Evolutionary conservation across 108 stramenopile species (phyloP).

Genomic region (Epithemia pelagica): DNA sequence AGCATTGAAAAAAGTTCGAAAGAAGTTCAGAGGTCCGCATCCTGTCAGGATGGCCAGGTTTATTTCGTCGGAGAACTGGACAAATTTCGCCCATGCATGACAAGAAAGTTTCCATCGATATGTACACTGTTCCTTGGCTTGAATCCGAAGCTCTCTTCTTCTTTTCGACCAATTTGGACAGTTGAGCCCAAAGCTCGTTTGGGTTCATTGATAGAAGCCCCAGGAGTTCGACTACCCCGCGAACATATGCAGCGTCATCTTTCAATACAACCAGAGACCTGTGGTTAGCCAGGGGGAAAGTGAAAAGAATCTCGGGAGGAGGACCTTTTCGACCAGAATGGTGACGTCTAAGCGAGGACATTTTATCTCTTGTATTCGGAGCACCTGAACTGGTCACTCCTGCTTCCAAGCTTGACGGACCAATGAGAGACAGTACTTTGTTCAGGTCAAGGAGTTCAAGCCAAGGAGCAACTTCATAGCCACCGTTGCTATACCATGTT

Average conservation of each 20-base stretch:
- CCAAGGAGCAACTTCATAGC: constrained; percentile 86
- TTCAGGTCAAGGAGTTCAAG: constrained; percentile 84
- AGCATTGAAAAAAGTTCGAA: constrained; percentile 74
- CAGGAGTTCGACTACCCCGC: constrained; percentile 63
- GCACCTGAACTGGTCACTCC: neutral
- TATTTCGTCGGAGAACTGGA: neutral
- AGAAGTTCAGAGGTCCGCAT: constrained; percentile 46
- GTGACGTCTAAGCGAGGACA: constrained; percentile 12
- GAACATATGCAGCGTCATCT: constrained; percentile 82
- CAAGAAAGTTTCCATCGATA: constrained; percentile 62
- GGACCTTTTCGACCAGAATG: constrained; percentile 10
- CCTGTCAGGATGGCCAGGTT: constrained; percentile 12
- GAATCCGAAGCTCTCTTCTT: constrained; percentile 2
- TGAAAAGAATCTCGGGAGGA: constrained; percentile 59
- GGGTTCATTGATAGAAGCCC: constrained; percentile 55
- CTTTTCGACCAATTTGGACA: constrained; percentile 28
- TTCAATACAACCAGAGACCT: constrained; percentile 68
- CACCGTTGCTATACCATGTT: constrained; percentile 82
- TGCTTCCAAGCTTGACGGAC: neutral
- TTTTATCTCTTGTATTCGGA: constrained; percentile 2
- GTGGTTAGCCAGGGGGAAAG: constrained; percentile 76
- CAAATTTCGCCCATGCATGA: constrained; percentile 62
- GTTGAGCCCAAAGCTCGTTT: constrained; percentile 52
- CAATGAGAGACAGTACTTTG: constrained; percentile 67
- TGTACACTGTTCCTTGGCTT: constrained; percentile 8